Conservation (phyloP, 768 basidiomycete species). For the Mycena rosella region DNA sequence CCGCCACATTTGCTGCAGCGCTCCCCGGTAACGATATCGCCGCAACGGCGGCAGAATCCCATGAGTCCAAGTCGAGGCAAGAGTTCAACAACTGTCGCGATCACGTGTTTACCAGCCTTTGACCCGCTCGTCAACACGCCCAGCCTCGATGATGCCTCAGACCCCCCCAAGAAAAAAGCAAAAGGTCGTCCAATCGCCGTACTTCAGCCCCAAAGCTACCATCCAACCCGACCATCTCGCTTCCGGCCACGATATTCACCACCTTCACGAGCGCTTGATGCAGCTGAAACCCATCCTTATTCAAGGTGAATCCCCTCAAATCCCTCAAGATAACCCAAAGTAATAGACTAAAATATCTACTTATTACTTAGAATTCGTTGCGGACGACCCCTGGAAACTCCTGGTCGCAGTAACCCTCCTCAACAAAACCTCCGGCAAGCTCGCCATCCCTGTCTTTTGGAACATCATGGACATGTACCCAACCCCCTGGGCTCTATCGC, state of each 20-base stretch:
- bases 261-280: slow-evolving; percentile 41
- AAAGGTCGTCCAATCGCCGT: slow-evolving; percentile 18
- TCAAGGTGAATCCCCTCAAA: slow-evolving; percentile 50
- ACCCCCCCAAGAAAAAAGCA: slow-evolving; percentile 20
- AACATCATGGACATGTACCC: slow-evolving; percentile 69
- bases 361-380: slow-evolving; percentile 57
- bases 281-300: slow-evolving; percentile 53
- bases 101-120: slow-evolving; percentile 30
- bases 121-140: no score
- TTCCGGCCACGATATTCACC: slow-evolving; percentile 38
- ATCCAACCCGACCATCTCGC: not conserved
- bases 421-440: slow-evolving; percentile 76
- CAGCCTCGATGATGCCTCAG: slow-evolving; percentile 12
- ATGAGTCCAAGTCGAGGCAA: slow-evolving; percentile 50
- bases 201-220: slow-evolving; percentile 10
- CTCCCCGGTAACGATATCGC: slow-evolving; percentile 78
- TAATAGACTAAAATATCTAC: no score
- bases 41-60: slow-evolving; percentile 90
- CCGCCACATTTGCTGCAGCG: slow-evolving; percentile 86
- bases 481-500: slow-evolving; percentile 64
- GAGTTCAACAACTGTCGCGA: slow-evolving; percentile 25
- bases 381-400: slow-evolving; percentile 75
- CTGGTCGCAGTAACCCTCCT: slow-evolving; percentile 75
- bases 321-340: no score
- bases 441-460: slow-evolving; percentile 77